These are phyloP conservation scores for Colletotrichum chrysophilum DNA, from an alignment of 2,329 filamentous ascomycete species.

Conservation along the genomic window DNA sequence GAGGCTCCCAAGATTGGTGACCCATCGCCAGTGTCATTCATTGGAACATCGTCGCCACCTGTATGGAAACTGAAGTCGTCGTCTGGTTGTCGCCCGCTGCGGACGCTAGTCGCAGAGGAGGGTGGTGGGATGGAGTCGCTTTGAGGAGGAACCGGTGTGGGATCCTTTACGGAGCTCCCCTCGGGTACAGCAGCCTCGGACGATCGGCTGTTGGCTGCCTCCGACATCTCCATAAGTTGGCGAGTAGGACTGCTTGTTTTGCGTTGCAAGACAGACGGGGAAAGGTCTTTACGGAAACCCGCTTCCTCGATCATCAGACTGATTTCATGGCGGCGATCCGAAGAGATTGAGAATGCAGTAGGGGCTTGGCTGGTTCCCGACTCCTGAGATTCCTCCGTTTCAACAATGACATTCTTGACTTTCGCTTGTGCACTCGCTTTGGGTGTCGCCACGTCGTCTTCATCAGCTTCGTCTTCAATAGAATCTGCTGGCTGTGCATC, in stretches of 20 bases:
- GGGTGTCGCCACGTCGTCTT: background rate
- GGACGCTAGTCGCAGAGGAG: slow-evolving; percentile 46
- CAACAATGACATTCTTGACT: background rate
- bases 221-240: slow-evolving; percentile 30
- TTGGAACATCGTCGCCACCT: slow-evolving; percentile 31
- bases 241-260: slow-evolving; percentile 33
- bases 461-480: background rate
- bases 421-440: background rate
- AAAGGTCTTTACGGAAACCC: slow-evolving; percentile 50
- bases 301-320: slow-evolving; percentile 51
- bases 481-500: background rate
- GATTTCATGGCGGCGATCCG: slow-evolving; percentile 41
- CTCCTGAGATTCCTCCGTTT: slow-evolving; percentile 17
- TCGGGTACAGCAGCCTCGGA: slow-evolving; percentile 12
- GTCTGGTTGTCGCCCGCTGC: slow-evolving; percentile 56
- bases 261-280: slow-evolving; percentile 36
- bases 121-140: slow-evolving; percentile 17
- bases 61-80: slow-evolving; percentile 41
- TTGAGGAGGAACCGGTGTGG: background rate
- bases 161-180: slow-evolving; percentile 1
- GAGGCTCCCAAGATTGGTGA: background rate
- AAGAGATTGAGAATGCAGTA: slow-evolving; percentile 30
- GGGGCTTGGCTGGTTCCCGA: background rate
- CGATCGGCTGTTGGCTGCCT: background rate
- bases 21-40: background rate